These are phyloP conservation scores for Cyclospora cayetanensis DNA, from an alignment of 169 alveolate genomes.

Conservation along the genomic window DNA sequence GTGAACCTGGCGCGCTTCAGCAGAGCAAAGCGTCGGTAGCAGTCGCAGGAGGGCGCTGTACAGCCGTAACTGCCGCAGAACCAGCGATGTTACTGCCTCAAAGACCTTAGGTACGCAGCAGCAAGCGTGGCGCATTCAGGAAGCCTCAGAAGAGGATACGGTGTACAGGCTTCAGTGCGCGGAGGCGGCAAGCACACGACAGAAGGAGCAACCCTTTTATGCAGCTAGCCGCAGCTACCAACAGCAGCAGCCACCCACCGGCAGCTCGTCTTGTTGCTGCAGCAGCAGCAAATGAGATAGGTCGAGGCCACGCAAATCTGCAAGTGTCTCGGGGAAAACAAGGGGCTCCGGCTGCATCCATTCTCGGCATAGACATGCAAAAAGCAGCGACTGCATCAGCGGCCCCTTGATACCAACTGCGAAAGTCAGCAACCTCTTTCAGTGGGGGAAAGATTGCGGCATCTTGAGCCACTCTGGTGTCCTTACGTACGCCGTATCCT, in stretches of 20 bases:
- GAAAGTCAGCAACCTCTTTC: too few relatives aligned
- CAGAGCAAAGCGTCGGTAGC: background rate
- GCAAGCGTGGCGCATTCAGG: background rate
- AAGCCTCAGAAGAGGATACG: background rate
- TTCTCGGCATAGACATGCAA: too few relatives aligned
- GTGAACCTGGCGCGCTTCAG: background rate
- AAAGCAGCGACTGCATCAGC: background rate
- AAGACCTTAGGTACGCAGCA: background rate
- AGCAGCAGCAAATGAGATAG: background rate
- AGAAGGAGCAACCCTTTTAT: background rate
- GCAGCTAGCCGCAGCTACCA: background rate
- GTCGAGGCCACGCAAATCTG: background rate
- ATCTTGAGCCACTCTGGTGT: too few relatives aligned
- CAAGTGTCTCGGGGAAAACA: background rate
- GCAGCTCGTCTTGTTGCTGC: slow-evolving; percentile 22
- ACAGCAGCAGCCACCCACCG: background rate
- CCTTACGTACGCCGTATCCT: too few relatives aligned
- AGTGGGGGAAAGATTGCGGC: too few relatives aligned
- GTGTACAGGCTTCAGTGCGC: background rate
- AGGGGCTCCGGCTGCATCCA: background rate
- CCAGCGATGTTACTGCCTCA: background rate
- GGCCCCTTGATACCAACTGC: too few relatives aligned
- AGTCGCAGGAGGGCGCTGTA: background rate
- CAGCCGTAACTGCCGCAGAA: slow-evolving; percentile 6
- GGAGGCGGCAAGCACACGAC: background rate